Conservation (phyloP, 2,329 filamentous ascomycete species). For the Verticillium klebahnii region DNA sequence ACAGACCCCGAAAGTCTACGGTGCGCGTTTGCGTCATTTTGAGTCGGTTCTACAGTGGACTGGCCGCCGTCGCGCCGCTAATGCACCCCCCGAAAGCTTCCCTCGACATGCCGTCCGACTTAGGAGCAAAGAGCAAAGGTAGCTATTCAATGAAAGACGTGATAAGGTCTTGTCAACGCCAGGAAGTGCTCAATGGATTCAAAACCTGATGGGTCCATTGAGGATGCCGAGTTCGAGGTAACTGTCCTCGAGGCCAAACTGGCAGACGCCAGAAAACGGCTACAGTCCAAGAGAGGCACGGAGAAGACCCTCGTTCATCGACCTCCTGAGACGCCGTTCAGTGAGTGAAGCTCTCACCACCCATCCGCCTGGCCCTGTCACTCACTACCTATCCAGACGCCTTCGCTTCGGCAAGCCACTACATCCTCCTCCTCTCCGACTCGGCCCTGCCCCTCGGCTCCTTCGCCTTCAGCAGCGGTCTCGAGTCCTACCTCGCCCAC, state of each 20-base stretch:
- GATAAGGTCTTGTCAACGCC: not conserved
- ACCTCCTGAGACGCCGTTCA: not conserved
- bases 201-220: conserved; percentile 13
- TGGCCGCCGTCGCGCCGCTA: not conserved
- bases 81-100: not conserved
- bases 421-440: conserved; percentile 73
- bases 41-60: not conserved
- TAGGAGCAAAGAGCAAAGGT: not conserved
- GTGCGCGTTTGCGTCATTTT: not conserved
- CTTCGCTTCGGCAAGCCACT: conserved; percentile 45
- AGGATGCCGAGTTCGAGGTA: conserved; percentile 47
- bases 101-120: not conserved
- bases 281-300: conserved; percentile 23
- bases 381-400: not conserved
- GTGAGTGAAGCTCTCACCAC: conserved; percentile 10
- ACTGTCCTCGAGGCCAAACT: conserved; percentile 51
- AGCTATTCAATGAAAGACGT: not conserved
- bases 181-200: conserved; percentile 19
- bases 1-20: not conserved
- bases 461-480: conserved; percentile 80
- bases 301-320: not conserved
- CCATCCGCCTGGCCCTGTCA: conserved; percentile 7
- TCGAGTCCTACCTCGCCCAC: conserved; percentile 80
- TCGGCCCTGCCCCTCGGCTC: conserved; percentile 77
- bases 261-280: conserved; percentile 36